Base-by-base conservation (phyloP, 2,329 filamentous ascomycete genomes). In the Botrytis porri region DNA sequence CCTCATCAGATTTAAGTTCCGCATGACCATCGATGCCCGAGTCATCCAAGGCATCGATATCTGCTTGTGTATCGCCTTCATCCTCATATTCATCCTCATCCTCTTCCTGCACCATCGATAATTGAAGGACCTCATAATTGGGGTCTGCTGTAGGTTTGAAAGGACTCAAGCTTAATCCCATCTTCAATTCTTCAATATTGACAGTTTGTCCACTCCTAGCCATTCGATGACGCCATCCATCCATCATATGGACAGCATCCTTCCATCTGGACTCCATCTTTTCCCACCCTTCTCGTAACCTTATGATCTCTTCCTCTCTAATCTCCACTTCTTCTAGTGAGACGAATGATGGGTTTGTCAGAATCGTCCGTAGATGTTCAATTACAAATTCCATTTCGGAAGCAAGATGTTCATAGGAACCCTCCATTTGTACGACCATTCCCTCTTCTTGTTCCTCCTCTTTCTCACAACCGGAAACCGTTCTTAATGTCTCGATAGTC, bases 311-410 rank as follows among this genome's bases (percentile, higher is more conserved):
- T 74, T 97, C 92, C 76, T 99, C 95, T 71, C 95, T 90, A n/a
- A 94, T 84, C 79, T 97, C 91, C 3, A 99, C 94, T 81, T 98
- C 96, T 78, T 98, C 96, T 35, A 98, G 89, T 0, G 95, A 93
- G 22, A 98, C 96, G 81, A 98, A 99, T 3, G 95, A 97, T 1
- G 96, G 96, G 79, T 98, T 98, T 14, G 94, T 98, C 62, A 99
- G 86, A 54, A 99, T 88, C 3, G 88, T 92, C 76, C 92, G 89
- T 76, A 99, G 87, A 80, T 97, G 94, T 48, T 92, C 89, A 74
- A 98, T 86, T 16, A 97, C 90, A 10, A 85, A 85, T 70, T 95
- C 91, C 83, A 98, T 89, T 76, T 97, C 92, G 14, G 83, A 80
- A 0, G 92, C 89, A 75, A 98, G 82, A 9, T 85, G 87, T 62